These are phyloP conservation scores for Globisporangium mamillatum DNA, from an alignment of 352 stramenopile species.

Conservation along the genomic window DNA sequence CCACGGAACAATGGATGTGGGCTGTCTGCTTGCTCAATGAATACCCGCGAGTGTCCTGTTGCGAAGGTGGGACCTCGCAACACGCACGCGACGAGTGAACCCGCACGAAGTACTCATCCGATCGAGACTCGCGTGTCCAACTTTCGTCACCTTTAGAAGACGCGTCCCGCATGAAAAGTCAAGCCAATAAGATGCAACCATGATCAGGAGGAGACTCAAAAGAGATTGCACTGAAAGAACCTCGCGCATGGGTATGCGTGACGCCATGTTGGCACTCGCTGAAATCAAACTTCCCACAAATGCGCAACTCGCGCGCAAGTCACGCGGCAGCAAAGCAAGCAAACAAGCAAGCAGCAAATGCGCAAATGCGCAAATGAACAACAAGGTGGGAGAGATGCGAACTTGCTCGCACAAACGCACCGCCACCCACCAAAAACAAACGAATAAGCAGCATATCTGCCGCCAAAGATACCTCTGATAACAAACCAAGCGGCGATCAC, in stretches of 20 bases:
- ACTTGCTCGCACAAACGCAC: neutral
- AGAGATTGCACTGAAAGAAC: neutral
- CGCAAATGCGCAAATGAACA: neutral
- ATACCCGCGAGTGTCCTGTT: neutral
- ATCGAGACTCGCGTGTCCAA: neutral
- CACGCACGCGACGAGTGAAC: neutral
- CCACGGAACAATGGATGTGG: neutral
- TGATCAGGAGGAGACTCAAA: neutral
- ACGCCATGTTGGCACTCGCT: neutral
- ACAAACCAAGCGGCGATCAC: neutral
- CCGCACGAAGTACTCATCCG: neutral
- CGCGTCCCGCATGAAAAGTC: no score
- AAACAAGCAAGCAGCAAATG: neutral
- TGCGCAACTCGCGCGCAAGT: neutral
- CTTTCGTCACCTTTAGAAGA: neutral
- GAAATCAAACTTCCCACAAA: neutral
- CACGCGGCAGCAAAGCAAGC: neutral
- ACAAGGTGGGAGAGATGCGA: neutral
- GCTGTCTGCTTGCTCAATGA: neutral
- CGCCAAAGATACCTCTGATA: slow-evolving; percentile 5
- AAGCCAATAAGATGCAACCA: neutral
- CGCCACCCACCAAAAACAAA: neutral
- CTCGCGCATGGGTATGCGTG: neutral
- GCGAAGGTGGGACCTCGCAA: neutral
- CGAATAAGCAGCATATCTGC: neutral